These are phyloP conservation scores for Hirsutella thompsonii DNA, from an alignment of 2,329 filamentous ascomycete species.

Conservation along the genomic window DNA sequence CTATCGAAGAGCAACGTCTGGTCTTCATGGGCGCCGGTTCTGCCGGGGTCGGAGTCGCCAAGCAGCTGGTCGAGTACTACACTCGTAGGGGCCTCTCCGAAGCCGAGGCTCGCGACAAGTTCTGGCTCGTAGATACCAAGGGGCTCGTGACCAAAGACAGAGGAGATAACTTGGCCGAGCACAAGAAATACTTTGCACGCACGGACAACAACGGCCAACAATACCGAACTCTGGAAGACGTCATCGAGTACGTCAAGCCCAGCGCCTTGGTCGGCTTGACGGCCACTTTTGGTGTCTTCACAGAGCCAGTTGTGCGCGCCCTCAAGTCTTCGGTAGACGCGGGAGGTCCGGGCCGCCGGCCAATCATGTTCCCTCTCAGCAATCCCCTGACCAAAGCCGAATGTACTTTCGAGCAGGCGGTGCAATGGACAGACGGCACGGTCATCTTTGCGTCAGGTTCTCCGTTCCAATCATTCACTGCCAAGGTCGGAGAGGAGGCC, in stretches of 20 bases:
- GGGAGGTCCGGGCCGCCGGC: slow-evolving; percentile 57
- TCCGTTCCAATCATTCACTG: slow-evolving; percentile 65
- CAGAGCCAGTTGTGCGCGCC: slow-evolving; percentile 67
- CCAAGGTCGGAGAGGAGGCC: slow-evolving; percentile 42
- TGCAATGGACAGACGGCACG: slow-evolving; percentile 80
- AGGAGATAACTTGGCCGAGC: slow-evolving; percentile 84
- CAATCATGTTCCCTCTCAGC: slow-evolving; percentile 91
- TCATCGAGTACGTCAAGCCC: slow-evolving; percentile 90
- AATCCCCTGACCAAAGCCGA: slow-evolving; percentile 96
- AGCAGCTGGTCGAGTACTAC: slow-evolving; percentile 96
- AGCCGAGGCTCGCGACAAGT: slow-evolving; percentile 75
- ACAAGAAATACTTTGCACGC: slow-evolving; percentile 64
- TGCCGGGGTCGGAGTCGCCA: slow-evolving; percentile 91
- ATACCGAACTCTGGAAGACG: slow-evolving; percentile 72
- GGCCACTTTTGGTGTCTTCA: slow-evolving; percentile 90
- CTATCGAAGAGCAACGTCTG: slow-evolving; percentile 79
- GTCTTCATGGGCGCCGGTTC: slow-evolving; percentile 95
- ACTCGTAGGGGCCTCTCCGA: slow-evolving; percentile 83
- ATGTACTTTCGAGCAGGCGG: slow-evolving; percentile 90
- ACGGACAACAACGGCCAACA: slow-evolving; percentile 52
- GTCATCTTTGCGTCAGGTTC: slow-evolving; percentile 92
- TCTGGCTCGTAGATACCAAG: slow-evolving; percentile 96
- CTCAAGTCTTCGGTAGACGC: slow-evolving; percentile 51
- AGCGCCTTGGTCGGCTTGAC: slow-evolving; percentile 90
- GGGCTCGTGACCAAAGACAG: slow-evolving; percentile 89